A percentile compares a stretch with the other conserved stretches of the same genome.
Evolutionary conservation across 345 rosid species (phyloP).

Genomic region (Eucalyptus victrix): DNA sequence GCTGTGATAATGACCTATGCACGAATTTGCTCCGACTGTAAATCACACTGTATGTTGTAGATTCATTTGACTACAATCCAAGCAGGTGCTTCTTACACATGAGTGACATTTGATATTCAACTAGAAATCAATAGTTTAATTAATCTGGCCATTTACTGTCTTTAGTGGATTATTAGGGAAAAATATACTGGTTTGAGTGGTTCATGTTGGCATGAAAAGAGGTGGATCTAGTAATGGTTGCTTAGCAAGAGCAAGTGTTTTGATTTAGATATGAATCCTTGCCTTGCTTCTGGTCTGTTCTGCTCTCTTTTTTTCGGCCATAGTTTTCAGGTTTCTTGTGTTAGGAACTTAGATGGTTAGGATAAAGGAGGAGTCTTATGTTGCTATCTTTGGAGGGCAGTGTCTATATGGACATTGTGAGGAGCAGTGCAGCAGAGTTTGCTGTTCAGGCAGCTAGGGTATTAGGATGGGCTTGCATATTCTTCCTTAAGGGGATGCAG

Average conservation of each 20-base stretch:
- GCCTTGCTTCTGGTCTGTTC: background rate
- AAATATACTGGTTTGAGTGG: background rate
- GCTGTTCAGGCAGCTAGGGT: background rate
- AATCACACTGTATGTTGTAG: background rate
- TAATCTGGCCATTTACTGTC: background rate
- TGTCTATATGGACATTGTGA: background rate
- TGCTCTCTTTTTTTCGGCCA: background rate
- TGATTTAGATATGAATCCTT: background rate
- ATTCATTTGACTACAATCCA: background rate
- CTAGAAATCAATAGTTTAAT: background rate
- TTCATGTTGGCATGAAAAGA: background rate
- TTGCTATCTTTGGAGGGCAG: background rate
- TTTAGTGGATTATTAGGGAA: background rate
- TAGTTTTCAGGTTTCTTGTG: background rate
- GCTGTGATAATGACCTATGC: background rate
- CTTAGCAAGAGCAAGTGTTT: background rate
- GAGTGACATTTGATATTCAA: background rate
- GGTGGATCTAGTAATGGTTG: background rate
- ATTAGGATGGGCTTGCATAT: background rate
- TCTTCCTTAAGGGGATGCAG: background rate
- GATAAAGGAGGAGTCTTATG: background rate
- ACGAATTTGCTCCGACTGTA: background rate
- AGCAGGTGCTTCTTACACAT: background rate
- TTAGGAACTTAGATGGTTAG: background rate
- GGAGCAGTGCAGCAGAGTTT: background rate